Conservation (phyloP, 2,329 filamentous ascomycete species). For the Cladosporium sp. region DNA sequence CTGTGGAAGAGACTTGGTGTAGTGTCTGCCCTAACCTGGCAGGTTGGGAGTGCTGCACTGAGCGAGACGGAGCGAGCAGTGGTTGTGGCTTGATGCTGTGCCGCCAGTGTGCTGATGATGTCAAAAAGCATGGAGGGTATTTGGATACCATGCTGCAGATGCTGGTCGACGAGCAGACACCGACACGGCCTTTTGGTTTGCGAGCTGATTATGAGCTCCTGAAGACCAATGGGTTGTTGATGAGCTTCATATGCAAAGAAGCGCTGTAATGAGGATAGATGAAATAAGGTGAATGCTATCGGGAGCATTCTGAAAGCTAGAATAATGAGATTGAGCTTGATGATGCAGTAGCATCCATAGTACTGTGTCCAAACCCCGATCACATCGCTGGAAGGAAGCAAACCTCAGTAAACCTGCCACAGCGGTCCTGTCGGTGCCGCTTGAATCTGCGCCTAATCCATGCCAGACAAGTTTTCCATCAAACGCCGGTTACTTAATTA, state of each 20-base stretch:
- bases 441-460: neutral
- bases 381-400: too few species aligned
- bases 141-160: slow-evolving; percentile 21
- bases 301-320: too few species aligned
- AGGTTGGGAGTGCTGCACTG: slow-evolving; percentile 29
- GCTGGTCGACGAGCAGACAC: slow-evolving; percentile 14
- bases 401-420: neutral
- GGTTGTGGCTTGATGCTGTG: slow-evolving; percentile 31
- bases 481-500: neutral
- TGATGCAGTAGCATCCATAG: too few species aligned
- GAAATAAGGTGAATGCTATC: too few species aligned
- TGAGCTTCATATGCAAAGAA: slow-evolving; percentile 13
- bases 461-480: neutral
- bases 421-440: slow-evolving; percentile 1
- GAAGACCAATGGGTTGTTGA: slow-evolving; percentile 26
- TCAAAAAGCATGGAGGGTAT: slow-evolving; percentile 20
- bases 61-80: neutral
- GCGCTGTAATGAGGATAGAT: neutral
- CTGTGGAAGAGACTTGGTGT: slow-evolving; percentile 32
- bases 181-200: slow-evolving; percentile 19
- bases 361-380: too few species aligned
- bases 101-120: slow-evolving; percentile 20
- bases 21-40: slow-evolving; percentile 37
- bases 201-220: slow-evolving; percentile 32
- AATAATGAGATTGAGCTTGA: too few species aligned